Conservation (phyloP, 73 alveolate genomes). For the Stentor coeruleus region DNA sequence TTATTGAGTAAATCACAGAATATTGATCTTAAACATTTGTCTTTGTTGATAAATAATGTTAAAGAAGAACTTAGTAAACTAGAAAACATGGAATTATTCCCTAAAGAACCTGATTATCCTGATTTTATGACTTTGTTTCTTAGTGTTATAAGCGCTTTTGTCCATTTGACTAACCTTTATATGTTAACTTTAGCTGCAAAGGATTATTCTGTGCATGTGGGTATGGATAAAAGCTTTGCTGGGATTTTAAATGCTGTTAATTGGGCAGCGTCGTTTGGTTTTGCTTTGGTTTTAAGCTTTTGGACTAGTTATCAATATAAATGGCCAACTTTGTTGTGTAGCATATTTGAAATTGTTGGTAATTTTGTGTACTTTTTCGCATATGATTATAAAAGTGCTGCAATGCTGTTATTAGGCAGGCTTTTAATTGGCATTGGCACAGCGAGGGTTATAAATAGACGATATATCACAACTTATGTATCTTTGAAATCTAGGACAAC, state of each 20-base stretch:
- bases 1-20: background rate
- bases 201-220: background rate
- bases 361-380: slow-evolving; percentile 22
- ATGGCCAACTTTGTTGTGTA: slow-evolving; percentile 3
- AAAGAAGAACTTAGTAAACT: background rate
- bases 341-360: background rate
- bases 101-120: background rate
- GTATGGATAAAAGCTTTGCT: background rate
- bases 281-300: background rate
- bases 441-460: slow-evolving; percentile 17
- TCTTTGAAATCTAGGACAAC: background rate
- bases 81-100: background rate
- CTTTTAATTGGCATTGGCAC: slow-evolving; percentile 8
- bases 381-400: background rate
- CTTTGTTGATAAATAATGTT: background rate
- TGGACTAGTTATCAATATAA: background rate
- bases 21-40: background rate
- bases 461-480: slow-evolving; percentile 6
- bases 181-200: slow-evolving; percentile 8
- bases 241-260: background rate
- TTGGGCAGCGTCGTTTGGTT: background rate
- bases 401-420: background rate
- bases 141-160: background rate
- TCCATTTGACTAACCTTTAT: slow-evolving; percentile 1
- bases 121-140: background rate